Evolutionary conservation across 257 asterid species (phyloP), one percentile per base, ranked within the genome.

Genomic region (Jasminum sambac): DNA sequence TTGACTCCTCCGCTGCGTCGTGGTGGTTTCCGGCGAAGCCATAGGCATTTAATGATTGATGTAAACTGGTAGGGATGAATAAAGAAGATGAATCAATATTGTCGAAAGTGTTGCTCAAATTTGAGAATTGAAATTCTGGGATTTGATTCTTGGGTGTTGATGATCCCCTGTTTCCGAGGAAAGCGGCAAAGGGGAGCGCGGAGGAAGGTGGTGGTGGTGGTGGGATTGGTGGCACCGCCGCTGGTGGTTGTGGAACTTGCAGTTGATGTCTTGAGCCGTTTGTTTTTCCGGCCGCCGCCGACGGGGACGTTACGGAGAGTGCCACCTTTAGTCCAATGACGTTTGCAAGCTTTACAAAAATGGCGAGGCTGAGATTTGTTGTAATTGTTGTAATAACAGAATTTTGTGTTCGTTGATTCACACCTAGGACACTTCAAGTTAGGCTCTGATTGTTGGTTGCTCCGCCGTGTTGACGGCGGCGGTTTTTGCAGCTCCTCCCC

Each of bases 321-420:
- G 58, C 97, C 97, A 9, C 96, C 97, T 70, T 77, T 81, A 2
- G 97, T 91, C 97, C 96, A 89, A 80, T 89, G 93, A 71, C 96
- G 76, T 70, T 86, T 86, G 75, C 97, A 91, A 7, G 84, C 79
- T 77, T 89, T 91, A 72, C 97, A 91, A 41, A 82, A 87, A 79
- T 91, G 86, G 9, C 97, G 83, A 11, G 96, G 97, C 69, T 91
- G 97, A 9, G 91, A 81, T 41, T 84, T 82, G 57, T 85, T 88
- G 74, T 90, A 87, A 21, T 90, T 90, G 77, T 90, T 90, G 84
- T 82, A 90, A 80, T 90, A 90, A 61, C 97, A 90, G 67, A 90
- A 90, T 65, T 90, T 90, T 0, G 96, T 88, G 14, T 84, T 81
- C 0, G 74, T 66, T 0, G 96, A 89, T 2, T 67, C 74, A 64